Conservation (phyloP, 306 rosid species). For the Quillaja saponaria region DNA sequence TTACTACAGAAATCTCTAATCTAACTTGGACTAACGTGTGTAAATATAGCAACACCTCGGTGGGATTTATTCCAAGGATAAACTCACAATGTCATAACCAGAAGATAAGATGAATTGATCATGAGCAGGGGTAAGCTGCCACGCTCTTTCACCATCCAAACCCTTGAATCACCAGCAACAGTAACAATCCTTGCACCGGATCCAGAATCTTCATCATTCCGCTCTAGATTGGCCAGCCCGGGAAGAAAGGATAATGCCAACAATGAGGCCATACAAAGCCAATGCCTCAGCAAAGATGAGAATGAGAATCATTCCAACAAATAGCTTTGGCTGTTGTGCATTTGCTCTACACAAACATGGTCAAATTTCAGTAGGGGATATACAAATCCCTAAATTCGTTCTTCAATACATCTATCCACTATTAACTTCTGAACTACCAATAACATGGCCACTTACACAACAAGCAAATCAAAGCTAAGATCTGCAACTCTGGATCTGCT, state of each 20-base stretch:
- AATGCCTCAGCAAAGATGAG: conserved; percentile 78
- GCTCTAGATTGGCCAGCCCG: conserved; percentile 82
- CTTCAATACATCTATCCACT: too few species aligned
- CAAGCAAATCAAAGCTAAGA: too few species aligned
- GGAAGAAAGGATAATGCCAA: conserved; percentile 79
- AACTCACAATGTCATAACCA: conserved; percentile 18
- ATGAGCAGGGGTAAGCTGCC: conserved; percentile 23
- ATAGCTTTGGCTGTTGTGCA: conserved; percentile 71
- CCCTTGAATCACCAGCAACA: conserved; percentile 15
- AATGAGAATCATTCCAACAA: conserved; percentile 70
- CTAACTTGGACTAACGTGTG: conserved; percentile 30
- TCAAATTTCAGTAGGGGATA: too few species aligned
- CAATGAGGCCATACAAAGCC: conserved; percentile 78
- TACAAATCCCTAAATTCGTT: too few species aligned
- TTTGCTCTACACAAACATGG: conserved; percentile 46
- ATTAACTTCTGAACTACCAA: too few species aligned
- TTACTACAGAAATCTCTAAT: conserved; percentile 25
- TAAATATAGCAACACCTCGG: conserved; percentile 29
- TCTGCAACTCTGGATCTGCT: too few species aligned
- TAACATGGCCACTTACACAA: too few species aligned
- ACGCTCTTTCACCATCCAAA: conserved; percentile 10
- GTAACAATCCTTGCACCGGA: conserved; percentile 17
- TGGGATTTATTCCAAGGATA: conserved; percentile 44
- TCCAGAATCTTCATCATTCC: conserved; percentile 35
- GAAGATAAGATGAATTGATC: conserved; percentile 19